Evolutionary conservation across 306 rosid species (phyloP).

Genomic region (Quercus rubra): DNA sequence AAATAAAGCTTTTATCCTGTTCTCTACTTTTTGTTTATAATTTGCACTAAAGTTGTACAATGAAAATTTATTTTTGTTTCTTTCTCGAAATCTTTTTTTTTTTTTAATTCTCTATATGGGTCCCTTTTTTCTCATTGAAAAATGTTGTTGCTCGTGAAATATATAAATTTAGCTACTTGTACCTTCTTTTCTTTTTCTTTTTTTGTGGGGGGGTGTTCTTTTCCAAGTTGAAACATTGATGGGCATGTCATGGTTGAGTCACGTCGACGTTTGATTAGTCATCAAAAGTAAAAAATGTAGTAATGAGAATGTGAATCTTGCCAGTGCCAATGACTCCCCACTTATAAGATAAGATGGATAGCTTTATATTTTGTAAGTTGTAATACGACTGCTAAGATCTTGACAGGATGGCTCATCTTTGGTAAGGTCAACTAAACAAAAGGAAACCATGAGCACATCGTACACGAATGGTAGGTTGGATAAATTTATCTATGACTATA

Average conservation of each 20-base stretch:
- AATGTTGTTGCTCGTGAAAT: background rate
- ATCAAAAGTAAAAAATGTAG: slow-evolving; percentile 14
- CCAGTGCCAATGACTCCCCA: background rate
- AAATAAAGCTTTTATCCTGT: background rate
- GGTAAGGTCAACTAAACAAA: background rate
- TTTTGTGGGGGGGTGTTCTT: too few relatives aligned
- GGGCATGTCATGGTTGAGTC: slow-evolving; percentile 42
- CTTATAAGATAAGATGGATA: background rate
- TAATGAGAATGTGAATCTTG: slow-evolving; percentile 13
- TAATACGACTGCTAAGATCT: background rate
- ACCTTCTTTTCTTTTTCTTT: background rate
- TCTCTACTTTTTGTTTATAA: background rate
- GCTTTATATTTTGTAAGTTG: background rate
- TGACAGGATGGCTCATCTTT: background rate
- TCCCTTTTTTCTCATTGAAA: background rate
- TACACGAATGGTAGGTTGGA: too few relatives aligned
- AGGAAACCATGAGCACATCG: background rate
- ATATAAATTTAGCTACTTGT: background rate
- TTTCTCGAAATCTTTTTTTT: background rate
- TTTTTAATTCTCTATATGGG: background rate
- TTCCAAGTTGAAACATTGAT: background rate
- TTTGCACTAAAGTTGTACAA: background rate
- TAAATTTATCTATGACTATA: too few relatives aligned
- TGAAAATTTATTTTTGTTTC: background rate
- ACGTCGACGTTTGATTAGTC: slow-evolving; percentile 38